Percentiles rank a stretch among this genome's conserved stretches.
phyloP scores from a whole-genome alignment of 495 filamentous ascomycete species.

The Penicillium chermesinum region DNA sequence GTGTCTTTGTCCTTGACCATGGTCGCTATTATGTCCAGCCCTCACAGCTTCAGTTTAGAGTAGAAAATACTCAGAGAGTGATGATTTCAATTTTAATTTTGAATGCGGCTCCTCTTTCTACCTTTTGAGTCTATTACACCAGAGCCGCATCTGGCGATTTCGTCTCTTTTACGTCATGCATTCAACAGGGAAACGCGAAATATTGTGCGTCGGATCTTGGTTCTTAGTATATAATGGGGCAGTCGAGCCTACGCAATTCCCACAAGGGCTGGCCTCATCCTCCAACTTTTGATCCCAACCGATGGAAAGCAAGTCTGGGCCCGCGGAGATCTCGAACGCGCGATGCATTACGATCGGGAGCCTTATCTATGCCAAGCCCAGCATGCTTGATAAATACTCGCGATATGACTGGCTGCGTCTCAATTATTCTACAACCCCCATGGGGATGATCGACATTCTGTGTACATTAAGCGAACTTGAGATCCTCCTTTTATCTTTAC shows the following conservation, averaged over 20 bases:
- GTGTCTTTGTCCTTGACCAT: constrained; percentile 57
- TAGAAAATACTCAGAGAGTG: background rate
- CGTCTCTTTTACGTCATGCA: background rate
- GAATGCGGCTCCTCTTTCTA: background rate
- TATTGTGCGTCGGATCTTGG: background rate
- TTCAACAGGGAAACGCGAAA: background rate
- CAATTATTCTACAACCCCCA: too few relatives aligned
- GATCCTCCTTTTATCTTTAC: constrained; percentile 4
- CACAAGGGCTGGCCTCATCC: too few relatives aligned
- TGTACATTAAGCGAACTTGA: background rate
- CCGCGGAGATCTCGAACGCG: background rate
- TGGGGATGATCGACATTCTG: background rate
- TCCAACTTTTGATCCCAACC: too few relatives aligned
- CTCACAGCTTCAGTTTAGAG: background rate
- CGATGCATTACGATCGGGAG: too few relatives aligned
- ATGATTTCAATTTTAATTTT: background rate
- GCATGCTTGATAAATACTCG: background rate
- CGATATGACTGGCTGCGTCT: background rate
- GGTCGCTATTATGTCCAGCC: constrained; percentile 17
- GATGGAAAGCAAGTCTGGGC: too few relatives aligned
- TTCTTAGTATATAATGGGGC: background rate
- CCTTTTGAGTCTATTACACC: background rate
- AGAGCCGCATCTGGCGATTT: background rate
- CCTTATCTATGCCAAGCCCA: constrained; percentile 6
- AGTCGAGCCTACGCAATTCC: background rate